Percentiles rank a stretch among this genome's conserved stretches.
Evolutionary conservation across 2,329 filamentous ascomycete species (phyloP).

Genomic region (Trichoderma atrobrunneum): DNA sequence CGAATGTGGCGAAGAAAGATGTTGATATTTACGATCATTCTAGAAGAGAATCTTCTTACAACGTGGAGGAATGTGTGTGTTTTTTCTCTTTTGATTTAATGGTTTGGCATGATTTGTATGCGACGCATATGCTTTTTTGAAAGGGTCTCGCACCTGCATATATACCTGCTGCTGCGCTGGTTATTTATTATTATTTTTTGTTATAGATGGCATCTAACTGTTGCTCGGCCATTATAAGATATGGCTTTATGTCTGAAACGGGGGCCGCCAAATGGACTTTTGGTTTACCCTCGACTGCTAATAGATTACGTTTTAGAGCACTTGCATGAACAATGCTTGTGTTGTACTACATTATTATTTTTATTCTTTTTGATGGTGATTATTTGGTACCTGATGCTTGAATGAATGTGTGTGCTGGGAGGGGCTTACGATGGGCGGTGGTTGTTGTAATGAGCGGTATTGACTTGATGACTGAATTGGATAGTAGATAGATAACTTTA

Average conservation of each 20-base stretch:
- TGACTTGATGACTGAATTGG: background rate
- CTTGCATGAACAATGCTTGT: constrained; percentile 3
- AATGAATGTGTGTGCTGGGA: background rate
- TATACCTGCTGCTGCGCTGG: constrained; percentile 16
- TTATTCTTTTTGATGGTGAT: constrained; percentile 3
- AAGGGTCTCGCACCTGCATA: constrained; percentile 8
- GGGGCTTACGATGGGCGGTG: background rate
- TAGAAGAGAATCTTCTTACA: background rate
- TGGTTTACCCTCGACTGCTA: background rate
- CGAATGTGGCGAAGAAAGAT: background rate
- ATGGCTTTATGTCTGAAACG: background rate
- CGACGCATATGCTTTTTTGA: background rate
- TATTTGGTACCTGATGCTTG: background rate
- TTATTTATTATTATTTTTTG: background rate
- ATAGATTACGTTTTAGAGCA: constrained; percentile 7
- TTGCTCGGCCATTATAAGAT: background rate
- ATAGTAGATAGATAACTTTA: background rate
- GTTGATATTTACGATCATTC: background rate
- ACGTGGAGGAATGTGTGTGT: background rate
- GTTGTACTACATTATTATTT: background rate
- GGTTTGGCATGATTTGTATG: constrained; percentile 7
- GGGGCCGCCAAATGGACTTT: background rate
- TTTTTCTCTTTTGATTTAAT: background rate
- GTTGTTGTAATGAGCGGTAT: background rate
- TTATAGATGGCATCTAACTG: constrained; percentile 9